Percentiles rank a stretch among this genome's conserved stretches.
phyloP scores from a whole-genome alignment of 2,329 filamentous ascomycete species.

The Beauveria rudraprayagi region DNA sequence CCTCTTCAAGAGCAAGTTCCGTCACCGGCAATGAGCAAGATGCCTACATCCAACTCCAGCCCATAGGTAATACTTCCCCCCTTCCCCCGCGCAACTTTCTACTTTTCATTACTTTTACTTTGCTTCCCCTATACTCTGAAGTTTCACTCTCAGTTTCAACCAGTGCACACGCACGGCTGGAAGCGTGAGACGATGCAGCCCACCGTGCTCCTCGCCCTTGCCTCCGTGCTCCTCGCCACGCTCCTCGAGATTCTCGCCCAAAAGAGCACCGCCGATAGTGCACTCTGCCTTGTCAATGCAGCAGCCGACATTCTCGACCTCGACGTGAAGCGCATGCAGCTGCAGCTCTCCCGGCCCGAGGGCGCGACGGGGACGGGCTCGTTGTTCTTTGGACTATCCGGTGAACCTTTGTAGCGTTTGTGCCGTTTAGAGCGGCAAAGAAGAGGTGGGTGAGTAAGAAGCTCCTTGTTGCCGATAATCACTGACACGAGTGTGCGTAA shows the following conservation, averaged over 20 bases:
- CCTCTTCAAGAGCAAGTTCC: background rate
- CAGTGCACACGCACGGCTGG: background rate
- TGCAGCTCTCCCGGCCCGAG: constrained; percentile 40
- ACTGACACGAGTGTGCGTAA: background rate
- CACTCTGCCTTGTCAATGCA: constrained; percentile 23
- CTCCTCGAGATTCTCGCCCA: constrained; percentile 37
- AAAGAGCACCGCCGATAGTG: constrained; percentile 31
- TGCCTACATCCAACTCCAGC: background rate
- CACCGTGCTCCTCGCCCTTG: constrained; percentile 29
- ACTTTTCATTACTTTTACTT: too few relatives aligned
- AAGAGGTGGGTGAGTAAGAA: background rate
- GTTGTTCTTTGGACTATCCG: constrained; percentile 45
- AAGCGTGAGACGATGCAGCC: constrained; percentile 7
- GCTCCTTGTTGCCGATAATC: too few relatives aligned
- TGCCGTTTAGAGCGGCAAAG: constrained; percentile 23
- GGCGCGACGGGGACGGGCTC: constrained; percentile 39
- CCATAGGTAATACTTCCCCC: background rate
- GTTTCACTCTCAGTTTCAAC: too few relatives aligned
- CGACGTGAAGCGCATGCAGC: constrained; percentile 49
- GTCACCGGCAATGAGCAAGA: background rate
- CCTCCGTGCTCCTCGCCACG: constrained; percentile 32
- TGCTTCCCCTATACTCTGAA: too few relatives aligned
- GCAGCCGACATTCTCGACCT: constrained; percentile 40
- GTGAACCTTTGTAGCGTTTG: constrained; percentile 27
- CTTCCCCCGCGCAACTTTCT: too few relatives aligned